Percentiles rank a stretch among this genome's conserved stretches.
phyloP scores from a whole-genome alignment of 1,284 basidiomycete species.

The Rhodotorula sp. region DNA sequence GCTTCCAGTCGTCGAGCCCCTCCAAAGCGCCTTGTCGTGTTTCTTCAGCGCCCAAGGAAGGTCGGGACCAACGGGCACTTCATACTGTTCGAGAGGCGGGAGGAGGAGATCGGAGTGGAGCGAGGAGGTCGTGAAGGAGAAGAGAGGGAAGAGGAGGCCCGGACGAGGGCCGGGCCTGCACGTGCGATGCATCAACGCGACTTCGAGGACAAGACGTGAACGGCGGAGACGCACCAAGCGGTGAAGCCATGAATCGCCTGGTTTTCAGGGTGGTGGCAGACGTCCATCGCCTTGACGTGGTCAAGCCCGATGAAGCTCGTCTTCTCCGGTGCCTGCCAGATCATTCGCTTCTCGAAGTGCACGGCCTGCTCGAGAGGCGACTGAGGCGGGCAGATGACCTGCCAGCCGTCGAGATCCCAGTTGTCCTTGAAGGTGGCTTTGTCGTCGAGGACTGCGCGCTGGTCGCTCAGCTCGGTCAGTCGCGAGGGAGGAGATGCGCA shows the following conservation, averaged over 20 bases:
- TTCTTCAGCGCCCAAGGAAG: conserved; percentile 51
- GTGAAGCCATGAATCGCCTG: conserved; percentile 39
- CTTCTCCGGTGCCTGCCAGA: conserved; percentile 1
- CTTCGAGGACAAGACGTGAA: neutral
- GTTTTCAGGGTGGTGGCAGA: conserved; percentile 38
- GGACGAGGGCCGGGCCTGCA: conserved; percentile 41
- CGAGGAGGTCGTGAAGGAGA: conserved; percentile 42
- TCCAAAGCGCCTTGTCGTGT: conserved; percentile 48
- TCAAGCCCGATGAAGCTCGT: conserved; percentile 34
- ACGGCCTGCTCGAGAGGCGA: conserved; percentile 12
- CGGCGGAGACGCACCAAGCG: conserved; percentile 18
- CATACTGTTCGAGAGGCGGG: conserved; percentile 46
- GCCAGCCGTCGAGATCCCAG: conserved; percentile 32
- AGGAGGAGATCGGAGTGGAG: conserved; percentile 44
- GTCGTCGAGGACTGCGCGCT: conserved; percentile 18
- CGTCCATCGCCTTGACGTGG: conserved; percentile 39
- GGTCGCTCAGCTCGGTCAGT: neutral
- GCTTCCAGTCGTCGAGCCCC: conserved; percentile 52
- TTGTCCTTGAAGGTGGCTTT: conserved; percentile 6
- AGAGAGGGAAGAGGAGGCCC: conserved; percentile 41
- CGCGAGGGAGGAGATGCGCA: conserved; percentile 3
- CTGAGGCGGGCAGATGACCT: conserved; percentile 19
- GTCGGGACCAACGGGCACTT: conserved; percentile 31
- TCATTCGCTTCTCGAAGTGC: conserved; percentile 15
- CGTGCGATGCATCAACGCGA: accelerated